phyloP scores from a whole-genome alignment of 192 early-diverging fungal species.

The Geranomyces michiganensis region DNA sequence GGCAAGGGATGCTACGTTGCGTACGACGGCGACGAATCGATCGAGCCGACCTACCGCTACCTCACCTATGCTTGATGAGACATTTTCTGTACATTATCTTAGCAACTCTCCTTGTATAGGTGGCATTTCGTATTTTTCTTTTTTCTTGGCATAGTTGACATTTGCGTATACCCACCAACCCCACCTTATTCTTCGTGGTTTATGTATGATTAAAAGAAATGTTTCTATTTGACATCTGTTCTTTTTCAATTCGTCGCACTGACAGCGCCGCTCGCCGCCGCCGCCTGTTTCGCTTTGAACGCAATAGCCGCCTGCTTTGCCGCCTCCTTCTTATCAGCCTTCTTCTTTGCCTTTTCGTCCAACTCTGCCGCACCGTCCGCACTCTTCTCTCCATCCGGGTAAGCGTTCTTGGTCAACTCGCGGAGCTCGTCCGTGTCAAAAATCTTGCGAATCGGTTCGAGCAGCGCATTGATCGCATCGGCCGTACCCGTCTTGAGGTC shows the following conservation, averaged over 20 bases:
- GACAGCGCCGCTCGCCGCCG: constrained; percentile 1
- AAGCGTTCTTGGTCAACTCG: constrained; percentile 77
- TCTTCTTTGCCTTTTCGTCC: constrained; percentile 34
- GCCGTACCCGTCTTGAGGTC: constrained; percentile 90
- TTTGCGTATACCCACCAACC: too few species aligned
- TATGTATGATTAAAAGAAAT: too few species aligned
- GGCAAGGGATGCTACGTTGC: constrained; percentile 25
- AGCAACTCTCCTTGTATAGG: too few species aligned
- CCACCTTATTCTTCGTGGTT: too few species aligned
- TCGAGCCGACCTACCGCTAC: constrained; percentile 31
- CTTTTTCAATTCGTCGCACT: too few species aligned
- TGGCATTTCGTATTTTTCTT: too few species aligned
- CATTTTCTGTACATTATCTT: not conserved
- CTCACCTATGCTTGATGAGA: constrained; percentile 18
- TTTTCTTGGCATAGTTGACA: too few species aligned
- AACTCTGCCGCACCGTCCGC: not conserved
- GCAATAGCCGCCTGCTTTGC: not conserved
- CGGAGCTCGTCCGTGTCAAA: constrained; percentile 71
- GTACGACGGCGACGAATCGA: constrained; percentile 35
- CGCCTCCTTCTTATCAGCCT: constrained; percentile 20
- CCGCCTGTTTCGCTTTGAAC: not conserved
- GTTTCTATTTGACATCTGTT: too few species aligned
- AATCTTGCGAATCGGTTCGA: constrained; percentile 84
- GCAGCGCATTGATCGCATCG: constrained; percentile 78
- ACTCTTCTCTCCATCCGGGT: constrained; percentile 45